A percentile compares a stretch with the other conserved stretches of the same genome.
These are phyloP conservation scores for Xylariaceae sp. DNA, from an alignment of 2,329 filamentous ascomycete species.

Conservation along the genomic window DNA sequence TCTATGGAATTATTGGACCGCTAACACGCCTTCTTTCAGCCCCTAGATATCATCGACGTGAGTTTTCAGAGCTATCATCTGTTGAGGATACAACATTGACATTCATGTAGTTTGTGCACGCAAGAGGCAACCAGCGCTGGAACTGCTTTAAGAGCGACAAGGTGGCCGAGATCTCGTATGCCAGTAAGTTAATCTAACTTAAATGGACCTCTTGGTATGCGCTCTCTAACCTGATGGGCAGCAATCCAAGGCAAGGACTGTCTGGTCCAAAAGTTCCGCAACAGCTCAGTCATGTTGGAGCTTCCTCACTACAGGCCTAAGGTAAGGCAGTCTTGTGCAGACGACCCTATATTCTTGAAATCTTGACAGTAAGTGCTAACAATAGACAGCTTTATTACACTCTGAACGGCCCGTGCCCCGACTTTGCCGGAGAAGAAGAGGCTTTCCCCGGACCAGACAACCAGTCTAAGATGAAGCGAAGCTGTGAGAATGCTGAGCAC, in stretches of 20 bases:
- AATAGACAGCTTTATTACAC: conserved; percentile 47
- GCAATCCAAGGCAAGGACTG: conserved; percentile 90
- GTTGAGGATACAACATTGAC: background rate
- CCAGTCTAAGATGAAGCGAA: conserved; percentile 78
- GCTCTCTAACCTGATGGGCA: conserved; percentile 35
- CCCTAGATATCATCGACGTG: conserved; percentile 67
- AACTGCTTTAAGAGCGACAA: conserved; percentile 80
- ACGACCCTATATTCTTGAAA: background rate
- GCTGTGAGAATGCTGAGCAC: conserved; percentile 79
- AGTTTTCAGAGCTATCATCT: conserved; percentile 26
- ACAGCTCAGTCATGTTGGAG: conserved; percentile 94
- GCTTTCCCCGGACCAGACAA: conserved; percentile 77
- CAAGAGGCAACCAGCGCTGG: conserved; percentile 68
- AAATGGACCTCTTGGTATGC: background rate
- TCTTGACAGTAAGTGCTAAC: conserved; percentile 15
- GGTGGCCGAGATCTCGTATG: conserved; percentile 85
- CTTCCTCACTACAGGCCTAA: conserved; percentile 76
- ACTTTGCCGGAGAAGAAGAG: conserved; percentile 64
- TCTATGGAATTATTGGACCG: conserved; percentile 30
- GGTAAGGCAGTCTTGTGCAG: conserved; percentile 41
- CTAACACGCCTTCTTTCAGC: conserved; percentile 50
- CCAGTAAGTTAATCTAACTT: conserved; percentile 58
- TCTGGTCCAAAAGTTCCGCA: conserved; percentile 89
- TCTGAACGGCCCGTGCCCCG: conserved; percentile 42
- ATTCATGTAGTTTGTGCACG: conserved; percentile 59